Base-by-base conservation (phyloP, 805 yeast genomes). In the Metschnikowia henanensis region DNA sequence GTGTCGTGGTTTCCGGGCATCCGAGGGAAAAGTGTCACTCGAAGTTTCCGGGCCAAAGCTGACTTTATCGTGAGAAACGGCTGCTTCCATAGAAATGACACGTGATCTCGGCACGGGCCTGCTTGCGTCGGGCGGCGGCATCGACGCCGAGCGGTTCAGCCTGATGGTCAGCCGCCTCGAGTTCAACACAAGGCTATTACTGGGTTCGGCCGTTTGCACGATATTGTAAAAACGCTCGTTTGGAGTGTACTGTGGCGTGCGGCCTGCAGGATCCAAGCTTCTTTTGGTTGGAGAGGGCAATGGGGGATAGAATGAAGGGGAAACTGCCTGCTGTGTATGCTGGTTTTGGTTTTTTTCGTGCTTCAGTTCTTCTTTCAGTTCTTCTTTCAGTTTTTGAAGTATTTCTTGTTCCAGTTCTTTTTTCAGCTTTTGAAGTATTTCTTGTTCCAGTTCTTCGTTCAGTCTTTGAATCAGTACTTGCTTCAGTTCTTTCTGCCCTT, bases 141-240 rank as follows among this genome's bases (percentile, higher is more conserved):
- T 66, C 23, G 72, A 68, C 7, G 70, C 61, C 33, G 58, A 65
- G 34, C 74, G 56, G 41, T 56, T 67, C 3, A 69, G 60, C 47
- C 57, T 63, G 26, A 65, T 45, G 3, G 68, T 62, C 19, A 66
- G 60, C 36, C 50, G 55, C 40, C 73, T 53, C 10, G 68, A 55
- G 37, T 57, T 60, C 32, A 55, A 45, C 36, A 64, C 41, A 30
- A 54, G 46, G 21, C 39, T 42, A 26, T 48, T 49, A 8, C 20
- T 19, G 4, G 40, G 19, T 3, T 32, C 34, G 6, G 45, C 45
- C 28, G 31, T 23, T 15, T 26, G 45, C 16, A 31, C 34, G 4
- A 16, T 35, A n/a, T n/a, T 36, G 32, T 31, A 36, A 19, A 41
- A 41, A 12, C 41, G 31, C 9, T 36, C 41, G 22, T 34, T 36